Base-by-base conservation (phyloP, 2,329 filamentous ascomycete genomes). In the Calycina marina region DNA sequence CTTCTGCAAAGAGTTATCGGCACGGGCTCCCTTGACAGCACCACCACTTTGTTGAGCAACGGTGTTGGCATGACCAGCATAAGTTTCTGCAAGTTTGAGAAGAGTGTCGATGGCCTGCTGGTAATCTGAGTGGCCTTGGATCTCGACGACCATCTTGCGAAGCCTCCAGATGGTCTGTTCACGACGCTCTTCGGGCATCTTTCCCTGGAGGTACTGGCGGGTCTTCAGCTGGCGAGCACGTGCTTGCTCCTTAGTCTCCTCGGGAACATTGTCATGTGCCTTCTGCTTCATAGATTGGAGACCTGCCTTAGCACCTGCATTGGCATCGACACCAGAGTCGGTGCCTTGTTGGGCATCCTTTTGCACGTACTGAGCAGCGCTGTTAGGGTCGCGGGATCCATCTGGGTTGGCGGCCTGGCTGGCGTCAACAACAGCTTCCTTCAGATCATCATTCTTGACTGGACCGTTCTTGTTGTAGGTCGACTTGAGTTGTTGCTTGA, bases 101-200 rank as follows among this genome's bases (percentile, higher is more conserved):
- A 98, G 64, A 3, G 88, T 92, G 48, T 85, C 73, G 41, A 98
- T 77, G n/a, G 90, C 90, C 56, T 80, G 70, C 9, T 9, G 10
- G 13, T 27, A 98, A 49, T 98, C 88, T 37, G 82, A 72, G 52
- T 96, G 90, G 35, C 88, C 82, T 60, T 98, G 90, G 48, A 93
- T 85, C 59, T 98, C 90, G 28, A 94, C 75, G 24, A 98, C 63
- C 80, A 96, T 93, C 72, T 96, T 96, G 74, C 88, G 98, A 44
- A 98, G 60, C 22, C 90, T 81, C 70, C 76, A 93, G 48, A 94
- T 77, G 35, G 77, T 77, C 63, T 93, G 85, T 5, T 96, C 85
- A 39, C 86, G 84, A 38, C 90, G 84, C 56, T 96, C 86, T 57
- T 88, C 63, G 1, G 90, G 86, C 58, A 98, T 69, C 67, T 96